Conservation (phyloP, 768 basidiomycete genomes). For the Tulasnella calospora region DNA sequence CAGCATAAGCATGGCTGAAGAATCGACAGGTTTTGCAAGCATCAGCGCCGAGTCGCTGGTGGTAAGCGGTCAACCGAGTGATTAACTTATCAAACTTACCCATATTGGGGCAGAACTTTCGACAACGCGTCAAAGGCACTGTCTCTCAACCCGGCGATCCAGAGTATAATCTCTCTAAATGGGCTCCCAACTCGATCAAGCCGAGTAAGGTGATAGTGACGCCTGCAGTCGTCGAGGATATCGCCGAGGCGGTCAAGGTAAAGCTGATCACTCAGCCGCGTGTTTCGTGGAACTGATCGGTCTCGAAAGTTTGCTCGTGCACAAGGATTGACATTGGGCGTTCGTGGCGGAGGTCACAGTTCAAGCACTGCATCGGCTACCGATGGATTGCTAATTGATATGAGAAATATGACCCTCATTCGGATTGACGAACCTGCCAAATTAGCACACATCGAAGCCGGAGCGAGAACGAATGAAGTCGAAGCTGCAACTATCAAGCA, state of each 20-base stretch:
- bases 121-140: slow-evolving; percentile 10
- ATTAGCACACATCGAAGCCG: slow-evolving; percentile 6
- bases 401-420: background rate
- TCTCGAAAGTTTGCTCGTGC: background rate
- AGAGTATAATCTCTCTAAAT: slow-evolving; percentile 1
- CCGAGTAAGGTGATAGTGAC: slow-evolving; percentile 19
- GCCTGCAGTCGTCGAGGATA: slow-evolving; percentile 29
- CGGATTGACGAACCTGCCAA: background rate
- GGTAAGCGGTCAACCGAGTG: background rate
- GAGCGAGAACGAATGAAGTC: background rate
- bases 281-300: background rate
- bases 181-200: background rate
- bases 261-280: background rate
- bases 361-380: background rate
- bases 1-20: background rate
- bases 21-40: background rate
- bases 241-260: slow-evolving; percentile 27
- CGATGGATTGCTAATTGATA: slow-evolving; percentile 15
- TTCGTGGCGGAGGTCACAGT: slow-evolving; percentile 16
- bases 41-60: background rate
- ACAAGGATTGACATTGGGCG: background rate
- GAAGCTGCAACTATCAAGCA: background rate
- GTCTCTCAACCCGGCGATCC: slow-evolving; percentile 4
- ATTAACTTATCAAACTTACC: background rate
- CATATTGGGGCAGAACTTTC: background rate